Conservation (phyloP, 106 monocot species). For the Chionographis japonica region DNA sequence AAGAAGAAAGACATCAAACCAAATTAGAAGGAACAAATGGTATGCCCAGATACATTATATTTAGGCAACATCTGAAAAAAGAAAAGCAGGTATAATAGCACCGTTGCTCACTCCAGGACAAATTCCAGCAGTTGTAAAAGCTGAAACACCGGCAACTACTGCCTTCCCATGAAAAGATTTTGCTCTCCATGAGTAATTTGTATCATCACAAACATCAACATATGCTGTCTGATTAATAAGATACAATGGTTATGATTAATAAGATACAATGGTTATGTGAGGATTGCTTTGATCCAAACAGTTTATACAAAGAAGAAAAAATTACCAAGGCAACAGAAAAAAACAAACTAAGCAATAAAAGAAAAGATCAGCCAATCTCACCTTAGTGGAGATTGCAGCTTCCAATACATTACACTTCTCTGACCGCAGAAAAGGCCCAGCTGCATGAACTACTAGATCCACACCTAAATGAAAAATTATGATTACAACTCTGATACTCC, state of each 20-base stretch:
- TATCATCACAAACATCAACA: conserved; percentile 92
- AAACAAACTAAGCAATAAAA: background rate
- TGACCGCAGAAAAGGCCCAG: conserved; percentile 72
- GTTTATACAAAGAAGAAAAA: background rate
- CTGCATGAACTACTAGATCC: conserved; percentile 84
- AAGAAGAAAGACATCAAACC: too few species aligned
- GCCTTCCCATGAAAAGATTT: conserved; percentile 73
- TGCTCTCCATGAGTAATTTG: conserved; percentile 64
- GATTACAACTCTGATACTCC: background rate
- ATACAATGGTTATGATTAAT: background rate
- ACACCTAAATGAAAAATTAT: conserved; percentile 30
- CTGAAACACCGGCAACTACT: conserved; percentile 61
- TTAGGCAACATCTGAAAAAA: background rate
- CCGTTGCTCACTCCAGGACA: conserved; percentile 99
- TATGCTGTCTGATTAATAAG: conserved; percentile 69
- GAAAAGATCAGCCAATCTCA: conserved; percentile 11
- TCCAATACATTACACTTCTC: conserved; percentile 69
- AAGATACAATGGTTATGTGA: conserved; percentile 7
- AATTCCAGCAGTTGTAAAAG: conserved; percentile 84
- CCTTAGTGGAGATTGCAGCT: conserved; percentile 75
- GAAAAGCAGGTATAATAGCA: conserved; percentile 11
- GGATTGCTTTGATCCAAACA: background rate
- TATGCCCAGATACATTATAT: too few species aligned
- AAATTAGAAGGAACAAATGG: too few species aligned
- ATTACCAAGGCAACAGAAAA: background rate